phyloP scores from a whole-genome alignment of 2,329 filamentous ascomycete species.

The Botryotinia convoluta region DNA sequence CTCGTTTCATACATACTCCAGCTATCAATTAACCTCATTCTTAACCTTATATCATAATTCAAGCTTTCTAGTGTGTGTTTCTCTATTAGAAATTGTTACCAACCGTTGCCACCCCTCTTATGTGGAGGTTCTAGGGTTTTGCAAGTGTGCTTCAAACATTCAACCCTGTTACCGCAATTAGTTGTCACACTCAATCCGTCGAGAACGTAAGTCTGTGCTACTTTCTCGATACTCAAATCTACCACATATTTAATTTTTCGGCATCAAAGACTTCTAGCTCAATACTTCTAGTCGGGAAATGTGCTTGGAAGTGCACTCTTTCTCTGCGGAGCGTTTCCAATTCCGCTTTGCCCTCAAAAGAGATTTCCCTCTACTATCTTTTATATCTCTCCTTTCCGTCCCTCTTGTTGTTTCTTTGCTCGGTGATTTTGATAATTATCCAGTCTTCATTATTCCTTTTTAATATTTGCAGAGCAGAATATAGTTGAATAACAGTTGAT shows the following conservation, averaged over 20 bases:
- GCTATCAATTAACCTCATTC: slow-evolving; percentile 9
- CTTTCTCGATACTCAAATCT: background rate
- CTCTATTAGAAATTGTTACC: background rate
- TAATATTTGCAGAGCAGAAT: slow-evolving; percentile 18
- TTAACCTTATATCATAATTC: background rate
- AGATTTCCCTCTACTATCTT: background rate
- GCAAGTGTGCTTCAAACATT: background rate
- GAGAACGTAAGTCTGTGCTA: background rate
- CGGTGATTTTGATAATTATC: slow-evolving; percentile 13
- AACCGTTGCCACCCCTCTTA: background rate
- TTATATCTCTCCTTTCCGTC: slow-evolving; percentile 6
- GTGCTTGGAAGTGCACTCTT: background rate
- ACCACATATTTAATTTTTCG: background rate
- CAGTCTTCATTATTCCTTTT: background rate
- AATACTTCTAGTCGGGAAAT: background rate
- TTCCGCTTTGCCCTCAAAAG: background rate
- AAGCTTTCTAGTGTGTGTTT: background rate
- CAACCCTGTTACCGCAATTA: background rate
- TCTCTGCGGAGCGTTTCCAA: slow-evolving; percentile 1
- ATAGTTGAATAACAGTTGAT: slow-evolving; percentile 15
- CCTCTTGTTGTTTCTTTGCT: background rate
- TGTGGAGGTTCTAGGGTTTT: background rate
- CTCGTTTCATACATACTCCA: slow-evolving; percentile 11
- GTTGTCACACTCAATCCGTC: background rate
- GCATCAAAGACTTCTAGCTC: background rate